Evolutionary conservation across 192 early-diverging fungal species (phyloP).

Genomic region (Obelidium mucronatum): DNA sequence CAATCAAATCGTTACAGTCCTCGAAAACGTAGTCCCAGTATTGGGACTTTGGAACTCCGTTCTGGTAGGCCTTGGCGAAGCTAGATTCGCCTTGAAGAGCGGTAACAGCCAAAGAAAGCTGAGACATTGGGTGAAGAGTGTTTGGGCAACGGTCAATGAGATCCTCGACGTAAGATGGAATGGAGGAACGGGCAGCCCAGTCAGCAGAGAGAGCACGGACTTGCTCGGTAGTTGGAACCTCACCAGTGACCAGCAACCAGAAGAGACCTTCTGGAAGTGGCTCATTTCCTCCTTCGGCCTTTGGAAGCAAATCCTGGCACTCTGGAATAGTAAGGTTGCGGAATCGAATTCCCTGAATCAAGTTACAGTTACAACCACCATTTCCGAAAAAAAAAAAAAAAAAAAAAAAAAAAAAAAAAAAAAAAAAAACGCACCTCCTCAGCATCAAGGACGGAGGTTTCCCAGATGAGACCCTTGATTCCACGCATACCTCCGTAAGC

Average conservation of each 20-base stretch:
- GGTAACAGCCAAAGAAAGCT: constrained; percentile 95
- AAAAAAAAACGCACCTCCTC: constrained; percentile 70
- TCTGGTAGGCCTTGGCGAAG: constrained; percentile 97
- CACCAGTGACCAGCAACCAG: constrained; percentile 98
- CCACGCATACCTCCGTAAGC: constrained; percentile 98
- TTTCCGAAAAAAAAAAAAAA: no score
- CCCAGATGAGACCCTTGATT: constrained; percentile 99
- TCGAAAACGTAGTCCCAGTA: constrained; percentile 98
- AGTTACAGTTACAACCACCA: no score
- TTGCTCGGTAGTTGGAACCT: constrained; percentile 92
- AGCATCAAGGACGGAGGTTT: constrained; percentile 96
- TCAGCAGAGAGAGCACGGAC: constrained; percentile 90
- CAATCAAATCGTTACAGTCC: constrained; percentile 98
- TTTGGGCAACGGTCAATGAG: constrained; percentile 97
- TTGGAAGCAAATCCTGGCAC: constrained; percentile 91
- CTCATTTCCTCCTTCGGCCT: constrained; percentile 85
- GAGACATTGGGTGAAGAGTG: constrained; percentile 99
- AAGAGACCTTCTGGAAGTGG: constrained; percentile 97
- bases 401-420: no score
- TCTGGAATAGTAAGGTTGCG: constrained; percentile 95
- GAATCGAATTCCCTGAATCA: constrained; percentile 99
- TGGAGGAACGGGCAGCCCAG: constrained; percentile 92
- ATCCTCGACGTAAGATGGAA: constrained; percentile 95
- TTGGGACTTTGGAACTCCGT: constrained; percentile 88
- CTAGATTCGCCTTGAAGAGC: constrained; percentile 96